These are phyloP conservation scores for Cafeteria roenbergensis DNA, from an alignment of 108 stramenopile genomes.

Conservation along the genomic window DNA sequence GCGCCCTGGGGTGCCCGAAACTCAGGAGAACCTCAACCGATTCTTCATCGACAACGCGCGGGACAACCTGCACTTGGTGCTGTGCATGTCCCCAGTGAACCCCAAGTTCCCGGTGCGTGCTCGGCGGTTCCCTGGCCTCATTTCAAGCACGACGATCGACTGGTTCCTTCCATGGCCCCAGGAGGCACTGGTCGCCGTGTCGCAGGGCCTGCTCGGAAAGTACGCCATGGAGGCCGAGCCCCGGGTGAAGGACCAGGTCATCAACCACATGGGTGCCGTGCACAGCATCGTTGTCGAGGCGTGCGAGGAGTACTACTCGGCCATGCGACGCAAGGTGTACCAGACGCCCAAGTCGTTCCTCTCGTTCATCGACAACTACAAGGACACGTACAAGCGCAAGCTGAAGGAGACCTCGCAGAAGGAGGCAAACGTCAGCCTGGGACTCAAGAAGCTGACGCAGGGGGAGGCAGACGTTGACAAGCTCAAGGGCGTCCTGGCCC, in stretches of 20 bases:
- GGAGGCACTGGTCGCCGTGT: slow-evolving; percentile 47
- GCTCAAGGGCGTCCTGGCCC: slow-evolving; percentile 45
- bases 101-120: slow-evolving; percentile 46
- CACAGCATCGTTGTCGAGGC: slow-evolving; percentile 41
- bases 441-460: slow-evolving; percentile 40
- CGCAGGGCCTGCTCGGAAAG: slow-evolving; percentile 14
- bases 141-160: slow-evolving; percentile 44
- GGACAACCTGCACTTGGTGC: slow-evolving; percentile 43
- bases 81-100: slow-evolving; percentile 51
- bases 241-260: slow-evolving; percentile 24
- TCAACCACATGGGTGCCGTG: slow-evolving; percentile 44
- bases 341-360: slow-evolving; percentile 52
- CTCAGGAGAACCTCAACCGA: slow-evolving; percentile 41
- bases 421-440: slow-evolving; percentile 34
- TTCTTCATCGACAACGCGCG: slow-evolving; percentile 46
- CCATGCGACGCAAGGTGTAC: slow-evolving; percentile 45
- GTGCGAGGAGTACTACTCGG: slow-evolving; percentile 40
- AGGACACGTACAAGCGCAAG: slow-evolving; percentile 26
- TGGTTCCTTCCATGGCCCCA: slow-evolving; percentile 54
- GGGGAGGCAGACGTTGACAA: slow-evolving; percentile 50
- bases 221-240: slow-evolving; percentile 26
- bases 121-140: slow-evolving; percentile 46
- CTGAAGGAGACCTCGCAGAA: slow-evolving; percentile 31
- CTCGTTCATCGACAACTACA: slow-evolving; percentile 34
- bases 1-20: slow-evolving; percentile 39